Base-by-base conservation (phyloP, 352 stramenopile genomes). In the Sclerospora graminicola region DNA sequence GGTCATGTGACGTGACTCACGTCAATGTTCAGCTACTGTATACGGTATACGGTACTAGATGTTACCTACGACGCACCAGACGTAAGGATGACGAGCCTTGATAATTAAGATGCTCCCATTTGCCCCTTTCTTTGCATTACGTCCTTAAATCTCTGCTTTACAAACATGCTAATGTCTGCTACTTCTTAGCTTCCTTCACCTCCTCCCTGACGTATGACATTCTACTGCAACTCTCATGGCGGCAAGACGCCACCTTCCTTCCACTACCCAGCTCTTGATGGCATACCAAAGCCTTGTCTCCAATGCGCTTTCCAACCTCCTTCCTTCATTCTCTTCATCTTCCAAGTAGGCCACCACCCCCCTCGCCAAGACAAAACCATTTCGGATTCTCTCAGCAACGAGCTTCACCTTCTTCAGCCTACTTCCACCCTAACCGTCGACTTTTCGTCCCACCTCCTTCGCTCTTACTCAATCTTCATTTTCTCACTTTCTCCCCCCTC, bases 401-500 rank as follows among this genome's bases (percentile, higher is more conserved):
- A 42, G 5, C 34, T 27, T 6, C 24, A 41, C 37, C 24, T 33
- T 5, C 23, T 24, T 32, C 37, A 23, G 13, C 35, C 21, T 8
- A 21, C 27, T 29, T 48, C 41, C 31, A 45, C 38, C 40, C 23
- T 30, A 41, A 3, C 21, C 21, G 21, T 26, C 6, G 21, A 26
- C 37, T 15, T 33, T 41, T 50, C 31, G 33, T 41, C 21, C 30
- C 37, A 27, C 35, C 4, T 40, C n/a, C 7, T 42, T 23, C 37
- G 51, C 24, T 35, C 41, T 21, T 29, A 14, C 16, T 19, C 16
- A 38, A 14, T n/a, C n/a, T n/a, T n/a, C n/a, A 8, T 14, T 8
- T 32, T 8, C 34, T 10, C 5, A 26, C 16, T 21, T 28, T 20
- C 5, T 7, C 8, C 19, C 26, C 21, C 33, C 33, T 5, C 27